phyloP scores from a whole-genome alignment of 306 rosid species.

The Luffa acutangula region DNA sequence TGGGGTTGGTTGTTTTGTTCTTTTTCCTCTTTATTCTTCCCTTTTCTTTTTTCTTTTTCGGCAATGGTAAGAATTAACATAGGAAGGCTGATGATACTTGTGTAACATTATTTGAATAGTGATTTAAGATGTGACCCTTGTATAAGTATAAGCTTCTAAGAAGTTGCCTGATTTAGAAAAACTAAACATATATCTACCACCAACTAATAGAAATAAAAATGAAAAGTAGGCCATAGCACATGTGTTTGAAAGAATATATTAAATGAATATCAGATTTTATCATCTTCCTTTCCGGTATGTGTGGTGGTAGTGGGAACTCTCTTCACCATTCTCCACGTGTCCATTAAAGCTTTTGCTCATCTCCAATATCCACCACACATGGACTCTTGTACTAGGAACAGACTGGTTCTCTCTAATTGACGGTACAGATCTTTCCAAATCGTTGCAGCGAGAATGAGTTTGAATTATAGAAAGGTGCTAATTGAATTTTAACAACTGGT shows the following conservation, averaged over 20 bases:
- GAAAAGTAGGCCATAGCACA: background rate
- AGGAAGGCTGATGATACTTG: slow-evolving; percentile 33
- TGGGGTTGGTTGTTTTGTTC: slow-evolving; percentile 21
- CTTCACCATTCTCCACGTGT: background rate
- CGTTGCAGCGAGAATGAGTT: background rate
- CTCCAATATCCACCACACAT: background rate
- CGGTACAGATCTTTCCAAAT: background rate
- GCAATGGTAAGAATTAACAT: slow-evolving; percentile 25
- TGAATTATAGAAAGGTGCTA: background rate
- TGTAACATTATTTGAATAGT: slow-evolving; percentile 29
- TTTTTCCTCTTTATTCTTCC: background rate
- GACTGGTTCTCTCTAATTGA: background rate
- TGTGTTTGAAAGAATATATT: background rate
- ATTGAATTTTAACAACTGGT: background rate
- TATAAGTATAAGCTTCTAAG: slow-evolving; percentile 14
- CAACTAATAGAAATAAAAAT: background rate
- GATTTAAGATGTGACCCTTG: slow-evolving; percentile 25
- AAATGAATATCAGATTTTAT: background rate
- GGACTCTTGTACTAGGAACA: background rate
- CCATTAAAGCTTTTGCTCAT: background rate
- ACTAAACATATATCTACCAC: background rate
- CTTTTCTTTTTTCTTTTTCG: slow-evolving; percentile 21
- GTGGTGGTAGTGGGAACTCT: background rate
- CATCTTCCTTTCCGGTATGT: background rate
- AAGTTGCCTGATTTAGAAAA: background rate